Conservation (phyloP, 371 early-diverging fungal genomes). For the Lichtheimia hyalospora region DNA sequence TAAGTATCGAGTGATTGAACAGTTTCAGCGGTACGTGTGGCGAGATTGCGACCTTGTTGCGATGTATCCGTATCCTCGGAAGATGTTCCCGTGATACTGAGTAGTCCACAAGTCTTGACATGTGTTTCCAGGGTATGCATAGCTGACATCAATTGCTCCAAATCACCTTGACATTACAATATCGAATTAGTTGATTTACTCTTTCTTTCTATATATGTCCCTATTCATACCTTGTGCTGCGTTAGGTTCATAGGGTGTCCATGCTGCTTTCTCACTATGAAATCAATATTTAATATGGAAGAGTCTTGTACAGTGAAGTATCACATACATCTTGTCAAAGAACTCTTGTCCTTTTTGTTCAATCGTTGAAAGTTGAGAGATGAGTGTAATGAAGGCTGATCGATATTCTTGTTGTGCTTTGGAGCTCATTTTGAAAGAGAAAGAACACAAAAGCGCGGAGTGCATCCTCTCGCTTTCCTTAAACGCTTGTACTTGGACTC, state of each 20-base stretch:
- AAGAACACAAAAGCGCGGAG: not conserved
- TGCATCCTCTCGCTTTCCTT: not conserved
- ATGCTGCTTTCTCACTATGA: constrained; percentile 36
- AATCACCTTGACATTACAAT: constrained; percentile 28
- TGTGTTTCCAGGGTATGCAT: constrained; percentile 35
- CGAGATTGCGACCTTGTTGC: constrained; percentile 29
- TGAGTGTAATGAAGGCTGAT: constrained; percentile 37
- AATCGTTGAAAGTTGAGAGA: constrained; percentile 43
- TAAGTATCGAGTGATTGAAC: constrained; percentile 37
- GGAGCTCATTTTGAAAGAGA: constrained; percentile 26
- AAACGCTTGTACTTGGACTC: not conserved
- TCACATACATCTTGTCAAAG: constrained; percentile 44
- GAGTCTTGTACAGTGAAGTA: not conserved
- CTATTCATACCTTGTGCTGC: constrained; percentile 26
- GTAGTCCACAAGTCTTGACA: constrained; percentile 37
- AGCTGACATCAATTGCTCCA: constrained; percentile 29
- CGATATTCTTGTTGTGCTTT: constrained; percentile 53
- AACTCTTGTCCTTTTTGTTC: constrained; percentile 45
- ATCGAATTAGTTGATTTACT: not conserved
- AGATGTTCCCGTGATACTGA: constrained; percentile 40
- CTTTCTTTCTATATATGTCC: not conserved
- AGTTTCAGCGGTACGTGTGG: constrained; percentile 44
- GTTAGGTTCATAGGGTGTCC: constrained; percentile 32
- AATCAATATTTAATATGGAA: not conserved
- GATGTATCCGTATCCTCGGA: constrained; percentile 16